phyloP scores from a whole-genome alignment of 306 rosid species.

The Lagenaria siceraria region DNA sequence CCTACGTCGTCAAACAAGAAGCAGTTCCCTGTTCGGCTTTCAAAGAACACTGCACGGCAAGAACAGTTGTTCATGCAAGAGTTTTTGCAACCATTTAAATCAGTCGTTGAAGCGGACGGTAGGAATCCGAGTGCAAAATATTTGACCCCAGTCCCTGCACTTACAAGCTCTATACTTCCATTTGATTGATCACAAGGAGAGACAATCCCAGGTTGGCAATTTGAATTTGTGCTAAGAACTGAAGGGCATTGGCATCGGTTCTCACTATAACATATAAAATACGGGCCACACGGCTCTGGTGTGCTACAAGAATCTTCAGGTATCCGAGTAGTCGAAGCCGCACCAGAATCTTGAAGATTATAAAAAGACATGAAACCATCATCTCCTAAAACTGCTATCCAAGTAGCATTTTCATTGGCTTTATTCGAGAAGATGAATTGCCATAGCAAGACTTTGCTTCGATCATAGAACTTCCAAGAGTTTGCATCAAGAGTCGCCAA shows the following conservation, averaged over 20 bases:
- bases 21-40: slow-evolving; percentile 57
- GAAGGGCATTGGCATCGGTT: slow-evolving; percentile 65
- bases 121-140: slow-evolving; percentile 63
- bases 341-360: slow-evolving; percentile 28
- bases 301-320: slow-evolving; percentile 57
- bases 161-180: slow-evolving; percentile 21
- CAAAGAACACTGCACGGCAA: slow-evolving; percentile 73
- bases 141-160: slow-evolving; percentile 37
- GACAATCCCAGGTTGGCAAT: slow-evolving; percentile 46
- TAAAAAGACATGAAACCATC: slow-evolving; percentile 63
- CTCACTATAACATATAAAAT: slow-evolving; percentile 32
- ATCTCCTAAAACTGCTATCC: slow-evolving; percentile 61
- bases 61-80: slow-evolving; percentile 61
- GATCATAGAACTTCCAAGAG: slow-evolving; percentile 76
- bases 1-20: slow-evolving; percentile 61
- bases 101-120: slow-evolving; percentile 41
- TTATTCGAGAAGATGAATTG: slow-evolving; percentile 38
- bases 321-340: slow-evolving; percentile 27
- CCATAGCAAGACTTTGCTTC: slow-evolving; percentile 44
- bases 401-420: slow-evolving; percentile 32
- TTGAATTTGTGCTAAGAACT: slow-evolving; percentile 36
- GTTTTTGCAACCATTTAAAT: slow-evolving; percentile 45
- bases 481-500: slow-evolving; percentile 41
- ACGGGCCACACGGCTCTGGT: slow-evolving; percentile 66
- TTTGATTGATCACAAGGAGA: slow-evolving; percentile 34